Base-by-base conservation (phyloP, 2,329 filamentous ascomycete species). In the Beauveria brongniartii region DNA sequence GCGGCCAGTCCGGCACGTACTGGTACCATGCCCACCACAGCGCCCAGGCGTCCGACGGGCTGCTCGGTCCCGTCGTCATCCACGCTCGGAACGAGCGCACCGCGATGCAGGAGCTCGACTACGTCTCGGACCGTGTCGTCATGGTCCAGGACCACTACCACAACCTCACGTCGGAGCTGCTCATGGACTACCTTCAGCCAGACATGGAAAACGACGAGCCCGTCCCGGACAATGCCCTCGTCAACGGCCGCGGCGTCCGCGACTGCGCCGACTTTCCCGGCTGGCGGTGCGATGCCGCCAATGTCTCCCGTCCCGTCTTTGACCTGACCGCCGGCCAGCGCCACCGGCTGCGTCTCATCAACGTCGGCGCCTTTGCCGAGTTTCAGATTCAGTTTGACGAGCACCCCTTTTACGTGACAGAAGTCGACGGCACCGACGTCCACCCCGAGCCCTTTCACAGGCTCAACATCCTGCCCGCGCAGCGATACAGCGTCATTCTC, bases 101-200 rank as follows among this genome's bases (percentile, higher is more conserved):
- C 1, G 62, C 62, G 1, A 61, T 69, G 20, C 68, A 72, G n/a
- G 48, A 64, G 43, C 56, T 73, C 5, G 63, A 65, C 1, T 74
- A 74, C 47, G 66, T 63, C 9, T 69, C 69, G 0, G 88, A 91
- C 63, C 74, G 85, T 37, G 76, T 87, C 0, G 69, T 91, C 20
- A 87, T 88, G 64, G 73, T 91, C n/a, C 86, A 85, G 20, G 88
- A 91, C 66, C 88, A 88, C 77, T 91, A 91, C 62, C 86, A 91
- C 66, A 82, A 87, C 53, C 70, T 76, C 10, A 80, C 78, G 1
- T 74, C 73, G 0, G 73, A 75, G 44, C 73, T 86, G 0, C 68
- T 85, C 3, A 78, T 79, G 68, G 73, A 79, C 20, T 85, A 86
- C 63, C 78, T 88, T 46, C 78, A 70, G 1, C 74, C 77, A 0